These are phyloP conservation scores for Anthostomella pinea DNA, from an alignment of 2,329 filamentous ascomycete species.

Conservation along the genomic window DNA sequence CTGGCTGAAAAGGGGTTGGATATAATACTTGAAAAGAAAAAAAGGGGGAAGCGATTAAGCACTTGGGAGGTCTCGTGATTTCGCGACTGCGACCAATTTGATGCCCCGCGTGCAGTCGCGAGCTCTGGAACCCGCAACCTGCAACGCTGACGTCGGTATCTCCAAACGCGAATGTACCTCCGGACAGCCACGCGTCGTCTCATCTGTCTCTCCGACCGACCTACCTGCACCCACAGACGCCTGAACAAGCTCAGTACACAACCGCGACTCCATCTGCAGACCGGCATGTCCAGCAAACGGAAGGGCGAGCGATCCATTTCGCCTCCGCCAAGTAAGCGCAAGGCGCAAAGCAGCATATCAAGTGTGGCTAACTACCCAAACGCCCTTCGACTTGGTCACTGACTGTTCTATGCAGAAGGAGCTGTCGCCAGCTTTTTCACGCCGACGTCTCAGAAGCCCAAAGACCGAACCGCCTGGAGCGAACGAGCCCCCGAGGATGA, in stretches of 20 bases:
- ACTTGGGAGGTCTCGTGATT: too few species aligned
- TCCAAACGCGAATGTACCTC: too few species aligned
- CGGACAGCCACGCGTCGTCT: too few species aligned
- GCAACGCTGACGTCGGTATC: too few species aligned
- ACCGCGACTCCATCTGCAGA: too few species aligned
- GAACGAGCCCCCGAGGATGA: conserved; percentile 55
- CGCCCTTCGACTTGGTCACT: neutral
- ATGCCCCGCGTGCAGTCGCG: too few species aligned
- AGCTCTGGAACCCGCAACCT: conserved; percentile 13
- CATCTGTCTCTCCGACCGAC: too few species aligned
- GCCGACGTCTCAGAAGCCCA: conserved; percentile 78
- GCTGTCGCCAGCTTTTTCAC: conserved; percentile 86
- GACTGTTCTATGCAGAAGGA: conserved; percentile 46
- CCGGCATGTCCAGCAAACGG: conserved; percentile 21
- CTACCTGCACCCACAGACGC: too few species aligned
- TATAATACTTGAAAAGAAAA: too few species aligned
- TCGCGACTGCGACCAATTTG: conserved; percentile 3
- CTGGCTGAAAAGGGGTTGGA: too few species aligned
- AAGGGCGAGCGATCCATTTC: conserved; percentile 44
- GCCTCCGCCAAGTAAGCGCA: conserved; percentile 52
- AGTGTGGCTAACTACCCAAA: conserved; percentile 35
- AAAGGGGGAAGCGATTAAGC: too few species aligned
- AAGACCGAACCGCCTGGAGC: conserved; percentile 71
- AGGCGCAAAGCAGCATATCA: conserved; percentile 49
- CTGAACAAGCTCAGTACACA: too few species aligned